Evolutionary conservation across 164 flowering plant species (phyloP), one percentile per base, ranked within the genome.

Genomic region (Magnolia sinica): DNA sequence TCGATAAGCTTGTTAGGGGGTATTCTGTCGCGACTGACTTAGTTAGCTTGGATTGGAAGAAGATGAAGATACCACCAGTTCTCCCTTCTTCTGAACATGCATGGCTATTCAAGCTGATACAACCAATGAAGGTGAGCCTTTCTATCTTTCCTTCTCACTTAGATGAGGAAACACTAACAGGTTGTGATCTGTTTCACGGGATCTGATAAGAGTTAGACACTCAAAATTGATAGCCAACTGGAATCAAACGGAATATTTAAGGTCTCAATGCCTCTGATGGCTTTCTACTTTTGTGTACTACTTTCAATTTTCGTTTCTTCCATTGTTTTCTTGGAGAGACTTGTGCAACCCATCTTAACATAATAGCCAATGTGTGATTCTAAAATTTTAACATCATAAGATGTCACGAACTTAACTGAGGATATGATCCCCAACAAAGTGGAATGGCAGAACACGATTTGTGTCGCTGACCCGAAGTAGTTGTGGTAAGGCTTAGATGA

Each of bases 61-160:
- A 88, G 76, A 91, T 89, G 98, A 96, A 91, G 88, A 96, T 96
- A 76, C 96, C 99, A 49, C 94, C 95, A 0, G 98, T 94, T 79
- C 96, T 96, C 79, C 81, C 97, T 75, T 88, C 98, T 50, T 84
- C 91, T 16, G 97, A 94, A 75, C 99, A 96, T 79, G 45, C 87
- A 51, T 88, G 92, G 93, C 81, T 96, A 73, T 96, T 96, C 83
- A 90, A 89, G 80, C 80, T 94, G 80, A 91, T 96, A 93, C 95
- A 94, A 73, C 97, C 97, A 13, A 84, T 87, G 93, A 96, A 96
- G 93, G 99, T 96, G 70, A 83, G 75, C 31, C 27, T 49, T 71
- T 31, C 22, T 67, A 64, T 18, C 16, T 50, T 16, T 31, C 11
- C 29, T 50, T 18, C 24, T 23, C 52, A 51, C 31, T n/a, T 27